Percentiles rank a stretch among this genome's conserved stretches.
These are phyloP conservation scores for Coemansia sp. DNA, from an alignment of 192 early-diverging fungal species.

Conservation along the genomic window DNA sequence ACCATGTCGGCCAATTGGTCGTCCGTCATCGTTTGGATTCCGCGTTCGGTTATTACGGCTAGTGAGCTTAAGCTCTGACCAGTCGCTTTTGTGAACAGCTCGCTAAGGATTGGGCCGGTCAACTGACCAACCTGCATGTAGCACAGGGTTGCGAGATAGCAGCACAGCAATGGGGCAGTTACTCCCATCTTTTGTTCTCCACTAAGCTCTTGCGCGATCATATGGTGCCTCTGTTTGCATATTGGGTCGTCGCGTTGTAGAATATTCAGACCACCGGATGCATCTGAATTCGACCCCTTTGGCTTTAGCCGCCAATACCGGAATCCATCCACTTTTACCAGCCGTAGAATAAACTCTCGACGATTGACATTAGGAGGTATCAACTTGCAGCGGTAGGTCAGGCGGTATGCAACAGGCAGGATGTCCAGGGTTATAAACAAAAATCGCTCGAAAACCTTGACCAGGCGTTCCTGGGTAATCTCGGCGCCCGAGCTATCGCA, in stretches of 20 bases:
- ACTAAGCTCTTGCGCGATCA: not conserved
- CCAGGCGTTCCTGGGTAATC: too few species aligned
- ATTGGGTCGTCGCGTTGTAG: conserved; percentile 10
- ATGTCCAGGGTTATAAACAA: too few species aligned
- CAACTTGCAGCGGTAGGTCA: not conserved
- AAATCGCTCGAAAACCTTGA: too few species aligned
- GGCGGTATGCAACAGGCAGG: too few species aligned
- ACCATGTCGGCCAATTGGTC: not conserved
- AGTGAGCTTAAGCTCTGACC: not conserved
- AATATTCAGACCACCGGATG: not conserved
- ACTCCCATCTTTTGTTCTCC: not conserved
- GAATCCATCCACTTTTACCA: too few species aligned
- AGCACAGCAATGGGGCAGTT: conserved; percentile 30
- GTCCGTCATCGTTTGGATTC: conserved; percentile 2
- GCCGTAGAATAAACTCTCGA: too few species aligned
- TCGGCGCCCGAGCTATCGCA: too few species aligned
- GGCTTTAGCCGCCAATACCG: not conserved
- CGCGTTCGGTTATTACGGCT: conserved; percentile 10
- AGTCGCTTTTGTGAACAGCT: conserved; percentile 19
- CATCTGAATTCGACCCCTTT: not conserved
- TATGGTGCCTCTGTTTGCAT: not conserved
- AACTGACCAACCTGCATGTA: not conserved
- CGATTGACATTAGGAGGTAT: too few species aligned
- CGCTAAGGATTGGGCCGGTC: not conserved
- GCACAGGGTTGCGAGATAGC: conserved; percentile 16